Evolutionary conservation across 2,329 filamentous ascomycete genomes (phyloP), one percentile per base, ranked within the genome.

Genomic region (Hypoxylon sp.): DNA sequence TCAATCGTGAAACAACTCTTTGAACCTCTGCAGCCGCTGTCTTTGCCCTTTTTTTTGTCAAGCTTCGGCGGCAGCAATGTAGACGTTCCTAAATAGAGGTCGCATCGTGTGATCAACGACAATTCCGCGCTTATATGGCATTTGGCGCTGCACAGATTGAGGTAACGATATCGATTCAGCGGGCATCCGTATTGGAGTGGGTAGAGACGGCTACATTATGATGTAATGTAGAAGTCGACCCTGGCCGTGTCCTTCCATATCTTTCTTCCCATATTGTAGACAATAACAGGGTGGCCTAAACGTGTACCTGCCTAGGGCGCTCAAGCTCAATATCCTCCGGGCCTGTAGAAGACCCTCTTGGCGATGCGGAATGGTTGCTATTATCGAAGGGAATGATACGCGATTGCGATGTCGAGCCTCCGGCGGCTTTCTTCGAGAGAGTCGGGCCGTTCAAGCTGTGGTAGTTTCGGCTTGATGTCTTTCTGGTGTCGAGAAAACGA

Each of bases 401-500:
- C 5, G 72, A 71, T 43, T 68, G 70, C 19, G 71, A 74, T 6
- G 58, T 63, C 32, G 70, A 73, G 14, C 62, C 68, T 5, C 66
- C 53, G 9, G 41, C n/a, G n/a, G 46, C 60, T 23, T 65, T 65
- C 46, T 71, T 71, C 25, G 68, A 72, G 11, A 30, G 30, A 25
- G 34, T 19, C 32, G 65, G 38, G 30, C 45, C 45, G 19, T 55
- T 66, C 14, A 66, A 14, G 64, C 63, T 52, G 51, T 69, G 60
- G 64, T 72, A 59, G 14, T 72, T 68, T 36, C 61, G 65, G 34
- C 61, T 71, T 17, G 73, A 69, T 1, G 46, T 50, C 36, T 70
- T 69, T 49, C 2, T 45, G 56, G 17, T 69, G 43, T 72, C 73
- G 60, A 43, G 72, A 2, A 80, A 74, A 1, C 65, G 72, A 0